Percentiles rank a stretch among this genome's conserved stretches.
Evolutionary conservation across 2,329 filamentous ascomycete species (phyloP).

Genomic region (Penicillium griseofulvum): DNA sequence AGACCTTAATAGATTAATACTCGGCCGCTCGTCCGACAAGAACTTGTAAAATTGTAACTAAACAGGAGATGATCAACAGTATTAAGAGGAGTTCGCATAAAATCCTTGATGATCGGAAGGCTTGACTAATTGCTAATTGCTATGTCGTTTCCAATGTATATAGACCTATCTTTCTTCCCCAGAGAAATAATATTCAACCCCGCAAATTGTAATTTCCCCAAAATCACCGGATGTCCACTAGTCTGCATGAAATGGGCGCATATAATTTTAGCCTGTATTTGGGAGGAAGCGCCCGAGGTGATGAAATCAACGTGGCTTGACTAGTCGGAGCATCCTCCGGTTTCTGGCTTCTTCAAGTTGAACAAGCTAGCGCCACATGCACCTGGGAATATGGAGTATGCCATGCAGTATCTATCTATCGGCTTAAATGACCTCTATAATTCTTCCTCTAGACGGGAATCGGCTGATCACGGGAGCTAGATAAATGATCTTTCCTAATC

Average conservation of each 20-base stretch:
- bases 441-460: background rate
- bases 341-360: constrained; percentile 1
- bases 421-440: background rate
- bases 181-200: background rate
- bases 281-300: background rate
- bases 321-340: constrained; percentile 15
- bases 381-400: background rate
- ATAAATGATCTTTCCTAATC: background rate
- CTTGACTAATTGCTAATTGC: background rate
- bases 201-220: background rate
- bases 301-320: constrained; percentile 4
- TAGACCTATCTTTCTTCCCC: background rate
- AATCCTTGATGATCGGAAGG: background rate
- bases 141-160: background rate
- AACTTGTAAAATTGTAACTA: background rate
- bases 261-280: background rate
- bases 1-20: background rate
- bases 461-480: background rate
- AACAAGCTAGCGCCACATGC: background rate
- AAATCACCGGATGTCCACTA: background rate
- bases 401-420: background rate
- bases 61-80: background rate
- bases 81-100: background rate
- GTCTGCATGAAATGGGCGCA: background rate
- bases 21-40: background rate